phyloP scores from a whole-genome alignment of 257 asterid genomes.

The Jacaranda copaia region DNA sequence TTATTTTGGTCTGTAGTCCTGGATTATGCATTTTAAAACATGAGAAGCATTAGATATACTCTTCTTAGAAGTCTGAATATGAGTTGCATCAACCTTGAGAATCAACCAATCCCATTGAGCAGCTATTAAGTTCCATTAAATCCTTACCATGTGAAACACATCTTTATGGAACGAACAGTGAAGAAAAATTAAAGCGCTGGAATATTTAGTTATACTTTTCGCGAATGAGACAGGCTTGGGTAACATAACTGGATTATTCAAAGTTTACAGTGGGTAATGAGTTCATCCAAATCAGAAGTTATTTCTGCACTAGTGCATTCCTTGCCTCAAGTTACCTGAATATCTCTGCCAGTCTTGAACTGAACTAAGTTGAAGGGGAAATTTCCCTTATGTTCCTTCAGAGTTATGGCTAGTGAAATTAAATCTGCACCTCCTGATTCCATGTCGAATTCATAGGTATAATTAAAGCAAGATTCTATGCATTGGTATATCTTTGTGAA shows the following conservation, averaged over 20 bases:
- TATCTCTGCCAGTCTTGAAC: background rate
- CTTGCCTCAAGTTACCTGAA: background rate
- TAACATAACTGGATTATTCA: background rate
- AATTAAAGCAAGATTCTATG: background rate
- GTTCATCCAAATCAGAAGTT: background rate
- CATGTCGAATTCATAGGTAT: background rate
- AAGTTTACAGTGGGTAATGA: background rate
- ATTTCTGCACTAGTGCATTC: background rate
- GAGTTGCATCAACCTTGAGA: background rate
- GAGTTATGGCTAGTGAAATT: background rate
- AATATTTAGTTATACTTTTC: constrained; percentile 5
- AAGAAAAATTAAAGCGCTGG: background rate
- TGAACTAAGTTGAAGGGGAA: background rate
- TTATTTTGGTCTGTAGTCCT: background rate
- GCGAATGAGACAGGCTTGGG: background rate
- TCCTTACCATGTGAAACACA: background rate
- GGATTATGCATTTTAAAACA: background rate
- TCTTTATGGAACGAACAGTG: background rate
- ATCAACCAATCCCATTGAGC: too few relatives aligned
- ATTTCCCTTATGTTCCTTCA: background rate
- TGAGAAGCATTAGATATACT: background rate
- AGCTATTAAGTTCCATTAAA: background rate
- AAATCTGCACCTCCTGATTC: background rate
- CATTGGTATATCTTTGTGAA: constrained; percentile 3
- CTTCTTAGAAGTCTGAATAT: background rate